Conservation (phyloP, 2,329 filamentous ascomycete genomes). For the Corynespora cassiicola region DNA sequence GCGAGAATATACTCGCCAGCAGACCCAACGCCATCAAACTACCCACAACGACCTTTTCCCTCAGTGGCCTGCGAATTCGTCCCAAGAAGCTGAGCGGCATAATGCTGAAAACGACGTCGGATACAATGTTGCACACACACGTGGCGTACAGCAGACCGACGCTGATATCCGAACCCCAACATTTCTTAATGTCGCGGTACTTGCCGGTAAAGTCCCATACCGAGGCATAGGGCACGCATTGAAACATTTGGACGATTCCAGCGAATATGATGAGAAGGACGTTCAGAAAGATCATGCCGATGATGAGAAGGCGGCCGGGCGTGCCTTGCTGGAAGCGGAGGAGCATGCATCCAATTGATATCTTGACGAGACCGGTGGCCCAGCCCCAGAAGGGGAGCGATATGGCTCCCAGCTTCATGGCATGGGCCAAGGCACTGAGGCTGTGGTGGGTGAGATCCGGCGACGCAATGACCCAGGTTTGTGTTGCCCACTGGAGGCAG, state of each 20-base stretch:
- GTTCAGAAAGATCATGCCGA: slow-evolving; percentile 16
- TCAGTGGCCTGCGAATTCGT: slow-evolving; percentile 17
- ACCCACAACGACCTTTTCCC: slow-evolving; percentile 16
- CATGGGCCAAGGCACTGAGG: slow-evolving; percentile 2
- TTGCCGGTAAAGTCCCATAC: slow-evolving; percentile 11
- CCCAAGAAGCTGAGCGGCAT: slow-evolving; percentile 22
- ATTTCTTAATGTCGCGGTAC: slow-evolving; percentile 8
- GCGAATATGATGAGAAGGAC: slow-evolving; percentile 15
- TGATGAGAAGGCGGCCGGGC: slow-evolving; percentile 13
- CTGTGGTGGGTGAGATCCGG: background rate
- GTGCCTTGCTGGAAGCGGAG: slow-evolving; percentile 15
- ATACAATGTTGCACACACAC: slow-evolving; percentile 7
- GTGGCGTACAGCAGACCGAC: slow-evolving; percentile 7
- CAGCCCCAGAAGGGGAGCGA: slow-evolving; percentile 21
- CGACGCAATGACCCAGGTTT: slow-evolving; percentile 11
- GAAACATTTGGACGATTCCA: slow-evolving; percentile 12
- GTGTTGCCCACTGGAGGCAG: slow-evolving; percentile 4
- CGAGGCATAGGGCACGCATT: slow-evolving; percentile 15
- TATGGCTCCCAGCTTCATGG: slow-evolving; percentile 10
- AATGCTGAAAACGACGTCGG: slow-evolving; percentile 19
- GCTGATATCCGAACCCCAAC: slow-evolving; percentile 8
- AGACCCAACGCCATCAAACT: slow-evolving; percentile 18
- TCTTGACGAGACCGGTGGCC: slow-evolving; percentile 21
- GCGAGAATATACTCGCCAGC: slow-evolving; percentile 14
- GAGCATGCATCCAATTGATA: slow-evolving; percentile 22